Evolutionary conservation across 2,329 filamentous ascomycete genomes (phyloP), one percentile per base, ranked within the genome.

Genomic region (Penicillium sp.): DNA sequence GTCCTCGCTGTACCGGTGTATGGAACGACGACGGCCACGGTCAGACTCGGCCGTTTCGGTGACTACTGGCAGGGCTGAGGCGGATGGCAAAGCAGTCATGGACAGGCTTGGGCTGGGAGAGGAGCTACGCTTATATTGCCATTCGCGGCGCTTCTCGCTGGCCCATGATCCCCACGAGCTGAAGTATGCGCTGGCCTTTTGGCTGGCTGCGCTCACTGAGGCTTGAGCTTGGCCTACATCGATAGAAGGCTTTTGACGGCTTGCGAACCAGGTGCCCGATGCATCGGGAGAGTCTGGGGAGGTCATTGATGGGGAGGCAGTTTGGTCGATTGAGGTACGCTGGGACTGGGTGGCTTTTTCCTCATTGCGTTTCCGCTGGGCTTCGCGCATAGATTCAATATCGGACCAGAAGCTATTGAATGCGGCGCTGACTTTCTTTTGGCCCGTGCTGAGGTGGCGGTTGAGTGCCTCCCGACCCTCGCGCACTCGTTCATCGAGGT

Each of bases 331-430:
- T 5, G 64, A 66, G 8, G 61, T 55, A n/a, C 62, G 65, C 48
- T 62, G 63, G n/a, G 62, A 62, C 37, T 62, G 62, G 6, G 46
- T 35, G 3, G 59, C 50, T 53, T 58, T 68, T 42, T 71, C 69
- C 56, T 72, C 71, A 33, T 66, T 71, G 45, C 57, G 64, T 53
- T 81, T 83, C 49, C 82, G 77, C 67, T 91, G 87, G 13, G 82
- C 80, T 71, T 91, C 88, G 12, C 88, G 79, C 72, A 89, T 81
- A 2, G 82, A 75, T 69, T 97, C 92, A 72, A 97, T 88, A 60
- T 97, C 92, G 0, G 89, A 82, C 77, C 95, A 97, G 25, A 97
- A 77, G 63, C 83, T 90, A 67, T 87, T 95, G 69, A 96, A 89
- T 32, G 93, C 86, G 4, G 83, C 86, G 18, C 86, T 90, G 0